phyloP scores from a whole-genome alignment of 495 filamentous ascomycete genomes.

The Parathielavia hyrcaniae region DNA sequence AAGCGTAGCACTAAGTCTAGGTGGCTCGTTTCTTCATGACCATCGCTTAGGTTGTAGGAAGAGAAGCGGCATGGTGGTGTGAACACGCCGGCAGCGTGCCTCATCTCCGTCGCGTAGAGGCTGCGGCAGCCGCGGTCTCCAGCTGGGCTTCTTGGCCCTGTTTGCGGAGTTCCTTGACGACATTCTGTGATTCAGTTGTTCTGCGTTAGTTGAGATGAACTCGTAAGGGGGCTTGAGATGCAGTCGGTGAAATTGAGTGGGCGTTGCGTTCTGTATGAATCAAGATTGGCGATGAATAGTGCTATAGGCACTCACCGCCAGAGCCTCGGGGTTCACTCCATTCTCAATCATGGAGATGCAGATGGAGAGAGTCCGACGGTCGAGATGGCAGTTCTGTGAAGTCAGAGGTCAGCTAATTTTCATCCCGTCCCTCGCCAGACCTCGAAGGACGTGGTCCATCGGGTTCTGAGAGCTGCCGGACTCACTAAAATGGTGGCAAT shows the following conservation, averaged over 20 bases:
- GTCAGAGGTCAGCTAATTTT: not conserved
- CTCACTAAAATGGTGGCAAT: constrained; percentile 80
- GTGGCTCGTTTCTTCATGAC: too few species aligned
- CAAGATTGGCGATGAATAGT: not conserved
- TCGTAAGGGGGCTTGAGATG: not conserved
- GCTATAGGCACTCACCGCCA: constrained; percentile 60
- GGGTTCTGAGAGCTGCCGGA: not conserved
- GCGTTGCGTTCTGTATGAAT: not conserved
- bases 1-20: too few species aligned
- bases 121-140: constrained; percentile 8
- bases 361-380: constrained; percentile 80
- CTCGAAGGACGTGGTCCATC: not conserved
- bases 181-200: constrained; percentile 4
- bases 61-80: too few species aligned
- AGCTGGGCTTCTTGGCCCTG: constrained; percentile 14
- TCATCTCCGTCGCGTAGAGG: constrained; percentile 10
- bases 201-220: not conserved
- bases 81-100: not conserved
- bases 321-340: constrained; percentile 89
- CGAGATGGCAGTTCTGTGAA: constrained; percentile 85
- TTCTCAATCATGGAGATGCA: constrained; percentile 97
- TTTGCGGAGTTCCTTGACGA: constrained; percentile 19
- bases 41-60: too few species aligned
- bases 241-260: too few species aligned
- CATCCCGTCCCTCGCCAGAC: not conserved